phyloP scores from a whole-genome alignment of 257 asterid genomes.

The Primulina eburnea region DNA sequence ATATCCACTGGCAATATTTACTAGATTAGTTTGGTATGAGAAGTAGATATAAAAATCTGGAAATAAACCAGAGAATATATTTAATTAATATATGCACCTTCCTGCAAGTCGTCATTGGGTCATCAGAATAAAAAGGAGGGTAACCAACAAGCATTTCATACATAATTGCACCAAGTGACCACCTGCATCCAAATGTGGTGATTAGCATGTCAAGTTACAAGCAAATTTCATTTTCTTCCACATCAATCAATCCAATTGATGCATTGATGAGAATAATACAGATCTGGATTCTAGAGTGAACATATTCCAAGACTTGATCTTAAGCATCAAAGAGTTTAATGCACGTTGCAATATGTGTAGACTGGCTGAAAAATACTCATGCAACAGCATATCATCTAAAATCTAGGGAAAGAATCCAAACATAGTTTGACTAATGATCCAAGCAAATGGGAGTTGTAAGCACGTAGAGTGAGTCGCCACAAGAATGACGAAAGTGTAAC shows the following conservation, averaged over 20 bases:
- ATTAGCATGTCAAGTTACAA: conserved; percentile 17
- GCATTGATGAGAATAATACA: conserved; percentile 7
- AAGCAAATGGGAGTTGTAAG: conserved; percentile 19
- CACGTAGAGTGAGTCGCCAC: conserved; percentile 9
- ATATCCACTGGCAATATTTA: not conserved
- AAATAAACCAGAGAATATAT: conserved; percentile 6
- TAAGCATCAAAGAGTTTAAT: not conserved
- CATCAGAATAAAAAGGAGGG: conserved; percentile 66
- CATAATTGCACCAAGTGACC: conserved; percentile 72
- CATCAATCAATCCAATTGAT: conserved; percentile 14
- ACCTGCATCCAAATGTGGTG: conserved; percentile 41
- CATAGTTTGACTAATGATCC: not conserved
- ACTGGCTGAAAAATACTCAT: not conserved
- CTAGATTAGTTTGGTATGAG: conserved; percentile 1
- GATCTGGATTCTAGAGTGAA: conserved; percentile 12
- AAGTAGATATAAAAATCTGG: conserved; percentile 12
- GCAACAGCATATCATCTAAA: conserved; percentile 1
- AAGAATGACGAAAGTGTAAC: not conserved
- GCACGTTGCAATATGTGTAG: not conserved
- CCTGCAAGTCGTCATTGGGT: conserved; percentile 61
- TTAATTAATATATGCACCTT: conserved; percentile 39
- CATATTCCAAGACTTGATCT: not conserved
- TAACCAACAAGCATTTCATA: conserved; percentile 70
- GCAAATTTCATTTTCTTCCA: conserved; percentile 13
- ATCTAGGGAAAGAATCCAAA: not conserved